A percentile compares a stretch with the other conserved stretches of the same genome.
These are phyloP conservation scores for Starmerella floris DNA, from an alignment of 805 yeast species.

Conservation along the genomic window DNA sequence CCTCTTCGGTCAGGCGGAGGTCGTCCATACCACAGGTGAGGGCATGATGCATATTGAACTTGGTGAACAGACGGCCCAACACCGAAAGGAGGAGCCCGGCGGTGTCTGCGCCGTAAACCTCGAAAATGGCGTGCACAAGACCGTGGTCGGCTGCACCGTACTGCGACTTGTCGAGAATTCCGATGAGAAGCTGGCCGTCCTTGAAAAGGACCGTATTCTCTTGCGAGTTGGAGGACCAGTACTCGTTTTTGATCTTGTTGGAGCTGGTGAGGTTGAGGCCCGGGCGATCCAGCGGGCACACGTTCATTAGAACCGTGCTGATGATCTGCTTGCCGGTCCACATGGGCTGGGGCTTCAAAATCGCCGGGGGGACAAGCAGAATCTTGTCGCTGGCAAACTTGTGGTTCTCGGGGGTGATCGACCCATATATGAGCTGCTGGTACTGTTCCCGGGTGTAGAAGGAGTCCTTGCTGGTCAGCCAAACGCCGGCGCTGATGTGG, in stretches of 20 bases:
- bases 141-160: conserved; percentile 98
- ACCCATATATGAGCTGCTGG: conserved; percentile 86
- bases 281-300: conserved; percentile 76
- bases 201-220: conserved; percentile 80
- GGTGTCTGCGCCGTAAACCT: conserved; percentile 79
- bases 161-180: conserved; percentile 94
- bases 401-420: conserved; percentile 95
- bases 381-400: conserved; percentile 53
- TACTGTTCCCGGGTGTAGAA: conserved; percentile 83
- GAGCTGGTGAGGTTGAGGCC: conserved; percentile 75
- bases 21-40: conserved; percentile 99
- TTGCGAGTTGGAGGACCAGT: conserved; percentile 76
- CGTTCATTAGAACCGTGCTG: conserved; percentile 77
- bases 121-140: conserved; percentile 90
- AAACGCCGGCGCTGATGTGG: conserved; percentile 96
- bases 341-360: conserved; percentile 70
- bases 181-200: conserved; percentile 78
- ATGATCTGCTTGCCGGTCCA: conserved; percentile 99
- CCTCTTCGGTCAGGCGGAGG: conserved; percentile 77
- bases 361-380: conserved; percentile 76
- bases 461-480: conserved; percentile 88
- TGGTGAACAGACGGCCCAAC: conserved; percentile 89
- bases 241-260: conserved; percentile 84
- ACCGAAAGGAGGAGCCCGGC: conserved; percentile 86
- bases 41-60: conserved; percentile 80